These are phyloP conservation scores for Otatea glauca DNA, from an alignment of 176 grass and related monocot species.

Conservation along the genomic window DNA sequence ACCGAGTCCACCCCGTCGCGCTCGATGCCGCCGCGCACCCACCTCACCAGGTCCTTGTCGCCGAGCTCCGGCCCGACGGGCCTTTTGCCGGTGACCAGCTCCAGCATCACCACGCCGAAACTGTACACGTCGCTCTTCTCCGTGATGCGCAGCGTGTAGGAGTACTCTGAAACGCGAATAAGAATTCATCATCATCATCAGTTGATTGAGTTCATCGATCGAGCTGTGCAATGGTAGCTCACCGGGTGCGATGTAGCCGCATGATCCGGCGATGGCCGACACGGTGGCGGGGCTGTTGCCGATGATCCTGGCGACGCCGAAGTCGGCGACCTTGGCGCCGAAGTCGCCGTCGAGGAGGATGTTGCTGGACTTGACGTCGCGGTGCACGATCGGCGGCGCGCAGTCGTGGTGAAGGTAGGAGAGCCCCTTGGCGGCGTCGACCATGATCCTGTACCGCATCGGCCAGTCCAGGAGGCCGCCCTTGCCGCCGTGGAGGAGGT, in stretches of 20 bases:
- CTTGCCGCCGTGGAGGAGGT: conserved; percentile 71
- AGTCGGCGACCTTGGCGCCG: conserved; percentile 75
- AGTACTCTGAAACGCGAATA: conserved; percentile 58
- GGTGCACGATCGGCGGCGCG: conserved; percentile 61
- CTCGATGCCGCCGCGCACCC: conserved; percentile 60
- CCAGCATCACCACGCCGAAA: conserved; percentile 88
- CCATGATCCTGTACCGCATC: conserved; percentile 60
- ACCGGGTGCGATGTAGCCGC: conserved; percentile 92
- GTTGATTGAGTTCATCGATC: not conserved
- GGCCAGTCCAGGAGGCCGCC: conserved; percentile 66
- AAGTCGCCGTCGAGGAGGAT: conserved; percentile 73
- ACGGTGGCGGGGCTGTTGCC: conserved; percentile 60
- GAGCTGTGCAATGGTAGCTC: not conserved
- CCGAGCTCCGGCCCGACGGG: conserved; percentile 60
- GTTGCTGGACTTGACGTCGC: conserved; percentile 93
- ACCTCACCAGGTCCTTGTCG: conserved; percentile 73
- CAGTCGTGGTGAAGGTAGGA: conserved; percentile 89
- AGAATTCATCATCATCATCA: not conserved
- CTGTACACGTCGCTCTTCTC: conserved; percentile 98
- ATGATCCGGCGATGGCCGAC: conserved; percentile 71
- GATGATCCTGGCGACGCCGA: conserved; percentile 72
- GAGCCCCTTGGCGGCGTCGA: conserved; percentile 66
- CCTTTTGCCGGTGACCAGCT: conserved; percentile 72
- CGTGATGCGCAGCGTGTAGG: conserved; percentile 74
- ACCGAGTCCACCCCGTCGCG: conserved; percentile 48